Evolutionary conservation across 768 basidiomycete species (phyloP).

Genomic region (Kwoniella heveanensis): DNA sequence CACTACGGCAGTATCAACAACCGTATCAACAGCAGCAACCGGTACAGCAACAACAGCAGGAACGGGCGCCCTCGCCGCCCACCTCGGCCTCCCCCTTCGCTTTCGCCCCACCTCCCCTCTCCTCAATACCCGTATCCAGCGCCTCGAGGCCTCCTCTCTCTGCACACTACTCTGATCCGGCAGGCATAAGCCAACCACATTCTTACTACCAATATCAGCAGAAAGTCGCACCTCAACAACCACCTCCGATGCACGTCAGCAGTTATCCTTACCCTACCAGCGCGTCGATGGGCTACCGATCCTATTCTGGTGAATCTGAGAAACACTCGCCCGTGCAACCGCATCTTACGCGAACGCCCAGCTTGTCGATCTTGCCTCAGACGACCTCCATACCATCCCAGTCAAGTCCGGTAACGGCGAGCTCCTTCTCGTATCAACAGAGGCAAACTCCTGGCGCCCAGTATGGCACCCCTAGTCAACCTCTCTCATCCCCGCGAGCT

Average conservation of each 20-base stretch:
- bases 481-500: slow-evolving; percentile 25
- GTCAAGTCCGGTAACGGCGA: slow-evolving; percentile 14
- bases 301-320: slow-evolving; percentile 38
- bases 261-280: slow-evolving; percentile 31
- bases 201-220: slow-evolving; percentile 26
- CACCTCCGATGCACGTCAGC: slow-evolving; percentile 24
- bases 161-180: slow-evolving; percentile 33
- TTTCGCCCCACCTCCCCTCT: slow-evolving; percentile 49
- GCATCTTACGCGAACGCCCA: slow-evolving; percentile 28
- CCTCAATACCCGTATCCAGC: slow-evolving; percentile 21
- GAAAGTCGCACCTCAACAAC: slow-evolving; percentile 1
- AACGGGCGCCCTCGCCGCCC: slow-evolving; percentile 30
- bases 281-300: slow-evolving; percentile 40
- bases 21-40: slow-evolving; percentile 9
- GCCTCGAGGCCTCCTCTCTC: slow-evolving; percentile 30
- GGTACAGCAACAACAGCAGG: slow-evolving; percentile 6
- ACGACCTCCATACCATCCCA: slow-evolving; percentile 18
- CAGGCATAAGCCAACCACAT: slow-evolving; percentile 22
- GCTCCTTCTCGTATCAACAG: slow-evolving; percentile 23
- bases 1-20: slow-evolving; percentile 20
- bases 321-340: slow-evolving; percentile 13
- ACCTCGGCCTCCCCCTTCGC: slow-evolving; percentile 47
- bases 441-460: slow-evolving; percentile 18
- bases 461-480: slow-evolving; percentile 19
- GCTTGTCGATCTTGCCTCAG: slow-evolving; percentile 21